Evolutionary conservation across 164 flowering plant species (phyloP).

Genomic region (Pachysandra terminalis): DNA sequence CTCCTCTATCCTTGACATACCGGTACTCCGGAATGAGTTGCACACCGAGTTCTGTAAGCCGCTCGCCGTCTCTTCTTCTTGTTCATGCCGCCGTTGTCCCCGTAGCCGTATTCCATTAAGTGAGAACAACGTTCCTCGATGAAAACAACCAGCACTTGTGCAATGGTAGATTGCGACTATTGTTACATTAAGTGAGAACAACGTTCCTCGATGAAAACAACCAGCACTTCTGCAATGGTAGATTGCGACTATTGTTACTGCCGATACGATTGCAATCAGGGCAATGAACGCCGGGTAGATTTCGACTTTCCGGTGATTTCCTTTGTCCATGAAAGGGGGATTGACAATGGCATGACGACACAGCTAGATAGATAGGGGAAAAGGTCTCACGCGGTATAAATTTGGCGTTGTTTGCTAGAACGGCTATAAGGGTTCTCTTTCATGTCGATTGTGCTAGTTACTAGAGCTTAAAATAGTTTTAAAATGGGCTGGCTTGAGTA

Average conservation of each 20-base stretch:
- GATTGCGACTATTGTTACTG: not conserved
- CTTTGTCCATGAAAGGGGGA: not conserved
- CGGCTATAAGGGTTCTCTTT: too few species aligned
- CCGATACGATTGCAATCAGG: not conserved
- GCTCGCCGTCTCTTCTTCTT: conserved; percentile 1
- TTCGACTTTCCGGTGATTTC: not conserved
- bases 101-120: too few species aligned
- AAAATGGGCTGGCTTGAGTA: too few species aligned
- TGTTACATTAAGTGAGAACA: too few species aligned
- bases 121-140: not conserved
- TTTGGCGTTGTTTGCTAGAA: too few species aligned
- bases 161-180: too few species aligned
- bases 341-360: too few species aligned
- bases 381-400: too few species aligned
- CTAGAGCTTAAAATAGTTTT: too few species aligned
- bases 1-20: conserved; percentile 12
- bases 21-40: conserved; percentile 31
- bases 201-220: not conserved
- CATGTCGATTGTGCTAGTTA: too few species aligned
- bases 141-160: not conserved
- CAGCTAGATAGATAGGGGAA: too few species aligned
- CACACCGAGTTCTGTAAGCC: conserved; percentile 17
- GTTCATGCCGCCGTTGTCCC: not conserved
- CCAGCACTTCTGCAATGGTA: conserved; percentile 10
- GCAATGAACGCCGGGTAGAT: not conserved